These are phyloP conservation scores for Plasmodium cynomolgi DNA, from an alignment of 169 alveolate species.

Conservation along the genomic window DNA sequence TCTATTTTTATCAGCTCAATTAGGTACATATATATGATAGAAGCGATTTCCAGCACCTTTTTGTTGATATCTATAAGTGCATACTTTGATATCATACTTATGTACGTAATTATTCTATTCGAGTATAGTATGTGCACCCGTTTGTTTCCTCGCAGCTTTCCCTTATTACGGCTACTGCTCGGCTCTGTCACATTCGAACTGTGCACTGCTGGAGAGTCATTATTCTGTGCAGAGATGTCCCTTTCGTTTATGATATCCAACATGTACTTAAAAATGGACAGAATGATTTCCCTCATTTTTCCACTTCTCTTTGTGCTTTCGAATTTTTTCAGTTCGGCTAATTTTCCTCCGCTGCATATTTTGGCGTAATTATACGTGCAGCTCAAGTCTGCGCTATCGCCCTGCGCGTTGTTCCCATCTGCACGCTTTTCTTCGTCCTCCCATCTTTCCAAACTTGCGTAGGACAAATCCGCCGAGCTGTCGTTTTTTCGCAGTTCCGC, in stretches of 20 bases:
- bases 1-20: slow-evolving; percentile 29
- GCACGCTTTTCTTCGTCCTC: background rate
- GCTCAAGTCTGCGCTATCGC: background rate
- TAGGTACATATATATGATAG: slow-evolving; percentile 40
- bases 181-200: background rate
- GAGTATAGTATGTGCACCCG: slow-evolving; percentile 14
- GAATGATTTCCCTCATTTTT: slow-evolving; percentile 55
- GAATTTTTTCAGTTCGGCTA: slow-evolving; percentile 19
- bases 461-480: slow-evolving; percentile 49
- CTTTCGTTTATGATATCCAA: slow-evolving; percentile 48
- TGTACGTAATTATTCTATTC: slow-evolving; percentile 33
- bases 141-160: background rate
- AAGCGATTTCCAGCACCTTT: slow-evolving; percentile 29
- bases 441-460: slow-evolving; percentile 13
- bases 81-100: slow-evolving; percentile 45
- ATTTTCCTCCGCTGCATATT: slow-evolving; percentile 9
- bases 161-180: background rate
- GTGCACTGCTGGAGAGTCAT: background rate
- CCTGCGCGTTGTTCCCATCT: background rate
- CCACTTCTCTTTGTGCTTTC: slow-evolving; percentile 38
- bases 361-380: slow-evolving; percentile 5
- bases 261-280: slow-evolving; percentile 49
- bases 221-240: slow-evolving; percentile 5
- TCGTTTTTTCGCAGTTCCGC: slow-evolving; percentile 19
- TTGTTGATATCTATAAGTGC: slow-evolving; percentile 49